Evolutionary conservation across 2,329 filamentous ascomycete species (phyloP).

Genomic region (Fusarium musae): DNA sequence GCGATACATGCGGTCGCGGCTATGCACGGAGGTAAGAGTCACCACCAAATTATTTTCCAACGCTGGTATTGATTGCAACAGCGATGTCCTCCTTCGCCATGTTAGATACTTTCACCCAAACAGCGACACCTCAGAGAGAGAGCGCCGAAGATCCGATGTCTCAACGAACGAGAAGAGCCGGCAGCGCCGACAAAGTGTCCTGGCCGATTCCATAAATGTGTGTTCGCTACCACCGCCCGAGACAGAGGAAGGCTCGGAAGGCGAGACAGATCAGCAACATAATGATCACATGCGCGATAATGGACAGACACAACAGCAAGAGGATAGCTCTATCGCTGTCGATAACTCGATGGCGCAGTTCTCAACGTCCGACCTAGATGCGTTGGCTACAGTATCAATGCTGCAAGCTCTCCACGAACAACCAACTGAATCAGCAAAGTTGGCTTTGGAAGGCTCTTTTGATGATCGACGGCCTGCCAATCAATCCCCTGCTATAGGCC

Average conservation of each 20-base stretch:
- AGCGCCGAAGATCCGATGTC: background rate
- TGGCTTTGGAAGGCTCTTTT: background rate
- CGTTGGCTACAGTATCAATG: background rate
- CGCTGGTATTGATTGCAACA: background rate
- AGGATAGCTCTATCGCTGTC: fast-evolving
- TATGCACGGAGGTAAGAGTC: background rate
- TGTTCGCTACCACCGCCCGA: background rate
- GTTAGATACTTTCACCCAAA: background rate
- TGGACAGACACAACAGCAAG: background rate
- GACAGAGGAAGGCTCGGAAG: background rate
- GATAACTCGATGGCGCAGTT: background rate
- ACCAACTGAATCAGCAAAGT: background rate
- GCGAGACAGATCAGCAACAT: background rate
- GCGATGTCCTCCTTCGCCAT: constrained; percentile 10
- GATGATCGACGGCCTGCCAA: background rate
- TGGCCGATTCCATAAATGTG: background rate
- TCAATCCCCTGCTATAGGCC: fast-evolving
- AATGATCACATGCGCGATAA: background rate
- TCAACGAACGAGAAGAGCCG: background rate
- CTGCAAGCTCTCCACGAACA: background rate
- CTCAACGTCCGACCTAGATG: background rate
- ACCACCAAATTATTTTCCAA: too few species aligned
- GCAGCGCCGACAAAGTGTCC: background rate
- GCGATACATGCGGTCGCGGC: constrained; percentile 5
- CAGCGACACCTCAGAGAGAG: background rate